Evolutionary conservation across 2,329 filamentous ascomycete species (phyloP), one percentile per base, ranked within the genome.

Genomic region (Penicillium sp.): DNA sequence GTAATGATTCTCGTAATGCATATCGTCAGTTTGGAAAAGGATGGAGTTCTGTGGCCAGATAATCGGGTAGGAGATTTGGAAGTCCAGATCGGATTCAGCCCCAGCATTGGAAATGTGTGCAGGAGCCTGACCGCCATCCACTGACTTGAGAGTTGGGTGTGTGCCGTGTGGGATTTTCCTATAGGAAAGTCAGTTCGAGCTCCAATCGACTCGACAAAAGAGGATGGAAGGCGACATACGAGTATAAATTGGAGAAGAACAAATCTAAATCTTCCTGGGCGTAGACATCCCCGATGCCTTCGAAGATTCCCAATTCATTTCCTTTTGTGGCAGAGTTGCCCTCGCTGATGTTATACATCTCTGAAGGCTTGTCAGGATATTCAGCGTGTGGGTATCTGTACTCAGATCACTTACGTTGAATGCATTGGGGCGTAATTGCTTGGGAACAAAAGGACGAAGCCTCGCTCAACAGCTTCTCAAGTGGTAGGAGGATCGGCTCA

Each of bases 1-100:
- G 54, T 77, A 75, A 57, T 78, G 71, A 13, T 62, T 57, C 56
- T 78, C 69, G 56, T 78, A 77, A 29, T 70, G 55, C 29, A 63
- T 63, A 70, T 79, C 77, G 54, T 80, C 79, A 1, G 72, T 75
- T 66, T 82, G 78, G 67, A 77, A 82, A 42, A 82, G 71, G n/a
- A 78, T 71, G 7, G 74, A 69, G 41, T 75, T 79, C 59, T 82
- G 80, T 3, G 80, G 80, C 64, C 78, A 81, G 64, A 82, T 77
- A 50, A 82, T 75, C 0, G 80, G 78, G 54, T 77, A 77, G 1
- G 77, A 72, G 49, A 79, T 73, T 59, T 77, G 68, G 65, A 82
- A 79, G 64, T 82, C 80, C 8, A 82, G 66, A 46, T 77, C 72
- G 9, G 73, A 75, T 63, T 80, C 77, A 9, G 67, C 45, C 4